Evolutionary conservation across 208 protist species (phyloP).

Genomic region (Acanthamoeba sp.): DNA sequence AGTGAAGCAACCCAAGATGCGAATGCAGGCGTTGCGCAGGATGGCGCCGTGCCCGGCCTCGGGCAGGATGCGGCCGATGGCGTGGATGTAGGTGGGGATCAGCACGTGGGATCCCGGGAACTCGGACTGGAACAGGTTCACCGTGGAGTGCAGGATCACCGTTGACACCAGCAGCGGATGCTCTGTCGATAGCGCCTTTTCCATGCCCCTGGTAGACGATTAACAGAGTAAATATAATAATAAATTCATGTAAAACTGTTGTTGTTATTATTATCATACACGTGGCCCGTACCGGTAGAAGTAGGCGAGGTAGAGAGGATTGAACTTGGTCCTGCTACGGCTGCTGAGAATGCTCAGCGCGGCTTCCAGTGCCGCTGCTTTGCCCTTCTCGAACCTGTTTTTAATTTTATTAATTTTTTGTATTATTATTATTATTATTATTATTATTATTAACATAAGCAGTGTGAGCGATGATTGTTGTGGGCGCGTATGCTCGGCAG

Average conservation of each 20-base stretch:
- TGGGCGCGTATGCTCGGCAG: too few species aligned
- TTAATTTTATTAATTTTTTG: too few species aligned
- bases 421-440: too few species aligned
- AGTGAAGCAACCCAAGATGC: constrained; percentile 46
- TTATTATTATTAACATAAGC: too few species aligned
- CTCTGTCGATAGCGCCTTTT: constrained; percentile 45
- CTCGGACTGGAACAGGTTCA: constrained; percentile 62
- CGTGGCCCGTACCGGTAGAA: constrained; percentile 23
- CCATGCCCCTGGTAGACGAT: not conserved
- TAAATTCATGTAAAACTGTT: too few species aligned
- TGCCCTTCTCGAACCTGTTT: constrained; percentile 49
- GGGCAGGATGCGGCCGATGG: constrained; percentile 44
- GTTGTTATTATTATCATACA: too few species aligned
- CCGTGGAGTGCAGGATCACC: constrained; percentile 32
- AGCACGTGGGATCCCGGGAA: constrained; percentile 48
- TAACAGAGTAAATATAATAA: not conserved
- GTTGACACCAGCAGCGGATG: constrained; percentile 47
- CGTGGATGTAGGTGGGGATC: constrained; percentile 62
- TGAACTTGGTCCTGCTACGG: constrained; percentile 46
- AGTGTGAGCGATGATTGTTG: too few species aligned
- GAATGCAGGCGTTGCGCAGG: constrained; percentile 40
- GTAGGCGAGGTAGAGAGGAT: constrained; percentile 46
- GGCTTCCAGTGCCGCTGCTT: constrained; percentile 16
- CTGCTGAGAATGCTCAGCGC: constrained; percentile 24
- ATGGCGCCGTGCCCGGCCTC: constrained; percentile 24